Base-by-base conservation (phyloP, 768 basidiomycete genomes). In the Pulveroboletus sp. region DNA sequence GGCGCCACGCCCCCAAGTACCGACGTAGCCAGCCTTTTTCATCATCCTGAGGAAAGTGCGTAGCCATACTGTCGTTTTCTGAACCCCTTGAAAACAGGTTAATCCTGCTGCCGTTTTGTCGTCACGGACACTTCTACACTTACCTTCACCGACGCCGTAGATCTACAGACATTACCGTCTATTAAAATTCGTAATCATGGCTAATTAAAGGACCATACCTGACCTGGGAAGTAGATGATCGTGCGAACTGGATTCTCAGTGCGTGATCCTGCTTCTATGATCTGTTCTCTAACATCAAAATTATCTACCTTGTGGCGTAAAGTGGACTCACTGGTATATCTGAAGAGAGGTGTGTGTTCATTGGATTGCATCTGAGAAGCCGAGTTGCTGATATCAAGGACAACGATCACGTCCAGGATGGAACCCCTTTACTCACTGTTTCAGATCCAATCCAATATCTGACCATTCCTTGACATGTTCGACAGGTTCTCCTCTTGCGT, bases 1-100 rank as follows among this genome's bases (percentile, higher is more conserved):
- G 32, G 58, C 55, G 2, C 75, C 74, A 6, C 63, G 55, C 14
- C 74, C 76, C 69, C 70, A 77, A 2, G 73, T 73, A n/a, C 75
- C 75, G 0, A 67, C 67, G 35, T 63, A 62, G 21, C 72, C 70
- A 13, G 61, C 49, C 0, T 59, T 52, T 48, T 67, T 64, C 40
- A 59, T 62, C 48, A 72, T 60, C 35, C 59, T 53, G 29, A 71
- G 44, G 55, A 70, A 76, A 7, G 69, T 50, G 37, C 72, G 70
- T 4, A 76, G 53, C 51, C 70, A 68, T 5, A 62, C 16, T 3
- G 72, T 72, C 8, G 65, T 63, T 49, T 70, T 74, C 43, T 71
- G 69, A 24, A 73, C 55, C 13, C 72, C 72, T 50, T 45, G 17
- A 21, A 37, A 43, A 34, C 2, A 17, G 17, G 11, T 42, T 10